These are phyloP conservation scores for Polygonum aviculare DNA, from an alignment of 148 eudicot genomes.

Conservation along the genomic window DNA sequence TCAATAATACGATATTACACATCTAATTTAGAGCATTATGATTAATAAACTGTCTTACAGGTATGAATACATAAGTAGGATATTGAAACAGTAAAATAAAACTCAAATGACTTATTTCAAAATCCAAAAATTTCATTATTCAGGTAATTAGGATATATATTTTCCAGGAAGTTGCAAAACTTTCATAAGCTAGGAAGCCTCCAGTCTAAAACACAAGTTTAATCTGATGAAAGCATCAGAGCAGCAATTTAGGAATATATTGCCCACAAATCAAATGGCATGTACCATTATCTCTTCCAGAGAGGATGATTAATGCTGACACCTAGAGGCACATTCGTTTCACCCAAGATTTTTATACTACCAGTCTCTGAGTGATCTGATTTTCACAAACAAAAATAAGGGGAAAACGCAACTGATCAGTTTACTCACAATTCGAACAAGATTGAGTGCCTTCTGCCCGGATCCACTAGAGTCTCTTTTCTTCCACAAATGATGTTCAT, in stretches of 20 bases:
- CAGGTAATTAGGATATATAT: neutral
- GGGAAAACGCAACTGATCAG: neutral
- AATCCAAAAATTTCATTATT: neutral
- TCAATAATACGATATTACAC: neutral
- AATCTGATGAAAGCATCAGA: neutral
- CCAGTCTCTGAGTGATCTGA: neutral
- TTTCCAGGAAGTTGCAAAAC: neutral
- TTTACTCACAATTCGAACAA: conserved; percentile 61
- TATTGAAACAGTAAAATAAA: neutral
- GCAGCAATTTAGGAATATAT: neutral
- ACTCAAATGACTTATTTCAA: neutral
- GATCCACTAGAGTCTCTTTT: conserved; percentile 75
- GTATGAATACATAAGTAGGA: neutral
- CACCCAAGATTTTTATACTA: no score
- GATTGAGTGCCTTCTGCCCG: conserved; percentile 82
- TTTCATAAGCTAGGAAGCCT: neutral
- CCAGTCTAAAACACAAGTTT: neutral
- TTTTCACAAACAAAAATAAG: neutral
- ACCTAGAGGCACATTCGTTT: neutral
- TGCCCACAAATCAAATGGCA: neutral
- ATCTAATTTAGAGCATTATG: neutral
- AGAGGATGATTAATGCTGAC: neutral
- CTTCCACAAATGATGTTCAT: conserved; percentile 83
- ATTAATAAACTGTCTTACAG: neutral
- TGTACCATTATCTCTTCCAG: neutral